Percentiles rank a stretch among this genome's conserved stretches.
Evolutionary conservation across 1,284 basidiomycete species (phyloP).

Genomic region (Puccinia coronata): DNA sequence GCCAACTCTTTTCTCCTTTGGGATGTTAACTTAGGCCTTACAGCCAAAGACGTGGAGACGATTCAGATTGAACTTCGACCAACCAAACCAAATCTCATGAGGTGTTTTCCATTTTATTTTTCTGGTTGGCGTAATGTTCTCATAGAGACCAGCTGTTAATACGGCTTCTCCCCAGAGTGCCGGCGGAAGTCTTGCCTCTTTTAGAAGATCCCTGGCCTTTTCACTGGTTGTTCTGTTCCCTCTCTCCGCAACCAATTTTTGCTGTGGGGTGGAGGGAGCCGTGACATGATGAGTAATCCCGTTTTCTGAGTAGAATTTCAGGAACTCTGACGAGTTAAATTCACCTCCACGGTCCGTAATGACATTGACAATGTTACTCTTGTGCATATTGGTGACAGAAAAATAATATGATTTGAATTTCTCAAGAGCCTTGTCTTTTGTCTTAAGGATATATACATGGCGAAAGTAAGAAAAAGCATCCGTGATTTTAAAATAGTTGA

Average conservation of each 20-base stretch:
- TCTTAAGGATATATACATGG: neutral
- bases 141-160: neutral
- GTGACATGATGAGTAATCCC: neutral
- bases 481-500: neutral
- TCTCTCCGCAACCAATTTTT: slow-evolving; percentile 14
- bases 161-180: slow-evolving; percentile 21
- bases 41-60: slow-evolving; percentile 13
- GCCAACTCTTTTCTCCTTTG: neutral
- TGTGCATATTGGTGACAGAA: neutral
- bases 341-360: neutral
- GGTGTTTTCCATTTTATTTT: neutral
- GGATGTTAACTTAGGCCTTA: slow-evolving; percentile 1
- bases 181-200: neutral
- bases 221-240: slow-evolving; percentile 24
- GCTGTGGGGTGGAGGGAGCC: slow-evolving; percentile 20
- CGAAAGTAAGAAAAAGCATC: neutral
- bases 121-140: slow-evolving; percentile 16
- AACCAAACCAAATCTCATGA: neutral
- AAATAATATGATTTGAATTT: neutral
- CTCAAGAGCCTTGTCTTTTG: neutral
- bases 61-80: neutral
- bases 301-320: neutral
- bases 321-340: neutral
- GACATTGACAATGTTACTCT: neutral
- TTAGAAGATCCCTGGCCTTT: neutral